These are phyloP conservation scores for Saussurea involucrata DNA, from an alignment of 129 eudicot species.

Conservation along the genomic window DNA sequence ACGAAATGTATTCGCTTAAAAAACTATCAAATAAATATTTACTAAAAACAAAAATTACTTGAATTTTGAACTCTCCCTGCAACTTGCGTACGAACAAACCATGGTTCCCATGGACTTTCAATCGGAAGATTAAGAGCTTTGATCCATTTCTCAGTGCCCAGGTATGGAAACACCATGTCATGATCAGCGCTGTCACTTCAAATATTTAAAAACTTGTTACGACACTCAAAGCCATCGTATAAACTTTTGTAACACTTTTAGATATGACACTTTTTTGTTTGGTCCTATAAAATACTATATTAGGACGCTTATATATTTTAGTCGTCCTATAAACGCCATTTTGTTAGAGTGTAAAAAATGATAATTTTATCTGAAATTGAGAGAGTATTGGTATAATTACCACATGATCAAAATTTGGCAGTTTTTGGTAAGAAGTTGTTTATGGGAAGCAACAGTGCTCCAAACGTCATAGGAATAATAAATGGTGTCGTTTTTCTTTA, in stretches of 20 bases:
- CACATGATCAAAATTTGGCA: constrained; percentile 15
- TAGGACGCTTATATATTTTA: too few species aligned
- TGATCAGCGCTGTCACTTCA: constrained; percentile 23
- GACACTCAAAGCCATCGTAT: too few species aligned
- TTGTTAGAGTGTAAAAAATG: too few species aligned
- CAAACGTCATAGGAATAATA: constrained; percentile 17
- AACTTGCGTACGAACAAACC: constrained; percentile 10
- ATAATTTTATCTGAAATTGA: not conserved
- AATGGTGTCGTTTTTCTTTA: not conserved
- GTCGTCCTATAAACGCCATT: too few species aligned
- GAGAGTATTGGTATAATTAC: not conserved
- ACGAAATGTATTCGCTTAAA: too few species aligned
- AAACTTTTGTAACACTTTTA: too few species aligned
- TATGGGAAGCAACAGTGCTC: constrained; percentile 6
- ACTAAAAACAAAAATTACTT: not conserved
- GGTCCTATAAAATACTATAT: too few species aligned
- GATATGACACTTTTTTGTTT: too few species aligned
- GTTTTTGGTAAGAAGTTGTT: constrained; percentile 16
- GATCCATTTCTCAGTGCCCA: constrained; percentile 11
- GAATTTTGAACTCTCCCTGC: not conserved
- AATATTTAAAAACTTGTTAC: too few species aligned
- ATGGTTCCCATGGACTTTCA: constrained; percentile 8
- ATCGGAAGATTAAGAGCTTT: not conserved
- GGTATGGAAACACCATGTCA: constrained; percentile 25
- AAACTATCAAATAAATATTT: not conserved